Evolutionary conservation across 2,329 filamentous ascomycete genomes (phyloP), one percentile per base, ranked within the genome.

Genomic region (Coniella vitis): DNA sequence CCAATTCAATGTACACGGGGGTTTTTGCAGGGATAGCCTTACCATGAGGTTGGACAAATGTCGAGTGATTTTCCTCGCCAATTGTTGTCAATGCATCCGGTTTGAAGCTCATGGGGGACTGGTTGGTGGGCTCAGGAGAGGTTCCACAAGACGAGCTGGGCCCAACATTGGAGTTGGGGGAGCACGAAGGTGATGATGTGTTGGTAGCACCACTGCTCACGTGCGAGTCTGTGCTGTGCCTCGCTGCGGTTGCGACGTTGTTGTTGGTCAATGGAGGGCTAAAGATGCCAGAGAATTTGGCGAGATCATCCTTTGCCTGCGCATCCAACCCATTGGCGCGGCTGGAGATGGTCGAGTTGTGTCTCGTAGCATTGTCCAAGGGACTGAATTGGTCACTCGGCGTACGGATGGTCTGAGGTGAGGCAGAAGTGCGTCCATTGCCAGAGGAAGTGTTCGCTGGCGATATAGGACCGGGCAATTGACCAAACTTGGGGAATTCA

Each of bases 401-500:
- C 46, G 56, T 59, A 5, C 57, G 55, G n/a, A 52, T 54, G 16
- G 52, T 45, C 12, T 49, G 41, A 22, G 48, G 56, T 41, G 53
- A 54, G n/a, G 44, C 32, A 38, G 52, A 49, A n/a, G 49, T 22
- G 56, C 42, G 58, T 16, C 34, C 42, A 8, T 40, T 45, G 8
- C 37, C 14, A 3, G 48, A 29, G 19, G 19, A n/a, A 4, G 62
- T 62, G 51, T 54, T 61, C 44, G 55, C 52, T 25, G 54, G 40
- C 1, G 63, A 58, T 3, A 39, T 29, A 19, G 52, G 69, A 4
- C 76, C 73, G 0, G 78, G 76, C 21, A 94, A 76, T 51, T 83
- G 78, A 40, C 93, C 93, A 60, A 98, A 97, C 63, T 87, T 90
- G 56, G 93, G 91, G 56, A 97, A 97, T 57, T 97, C 91, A 58